These are phyloP conservation scores for Phytophthora vignae DNA, from an alignment of 352 stramenopile species.

Conservation along the genomic window DNA sequence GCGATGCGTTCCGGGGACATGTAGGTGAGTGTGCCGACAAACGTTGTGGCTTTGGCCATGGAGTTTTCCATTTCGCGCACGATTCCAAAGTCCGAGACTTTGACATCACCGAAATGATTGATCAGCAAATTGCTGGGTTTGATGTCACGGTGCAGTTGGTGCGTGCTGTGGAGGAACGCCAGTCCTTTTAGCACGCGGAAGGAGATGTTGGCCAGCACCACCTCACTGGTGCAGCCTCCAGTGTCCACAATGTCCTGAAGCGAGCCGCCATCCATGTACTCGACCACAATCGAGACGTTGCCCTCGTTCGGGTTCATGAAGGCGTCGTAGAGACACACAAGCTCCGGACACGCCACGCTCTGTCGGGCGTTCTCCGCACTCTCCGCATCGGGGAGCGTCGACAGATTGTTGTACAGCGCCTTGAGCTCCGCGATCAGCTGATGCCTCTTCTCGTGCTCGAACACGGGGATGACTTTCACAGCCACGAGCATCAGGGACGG, in stretches of 20 bases:
- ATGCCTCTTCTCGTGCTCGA: constrained; percentile 89
- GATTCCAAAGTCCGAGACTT: constrained; percentile 90
- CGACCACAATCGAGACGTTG: constrained; percentile 94
- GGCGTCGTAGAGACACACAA: constrained; percentile 94
- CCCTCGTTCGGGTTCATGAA: constrained; percentile 94
- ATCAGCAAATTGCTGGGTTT: constrained; percentile 96
- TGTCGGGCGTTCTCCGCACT: constrained; percentile 35
- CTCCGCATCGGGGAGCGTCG: constrained; percentile 69
- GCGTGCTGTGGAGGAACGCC: constrained; percentile 88
- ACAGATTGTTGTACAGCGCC: constrained; percentile 88
- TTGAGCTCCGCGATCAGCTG: constrained; percentile 90
- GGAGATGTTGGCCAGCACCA: constrained; percentile 91
- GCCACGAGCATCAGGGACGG: constrained; percentile 90
- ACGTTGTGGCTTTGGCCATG: constrained; percentile 88
- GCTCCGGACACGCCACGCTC: constrained; percentile 75
- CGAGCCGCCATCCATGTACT: constrained; percentile 96
- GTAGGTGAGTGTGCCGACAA: constrained; percentile 93
- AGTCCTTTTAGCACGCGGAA: constrained; percentile 89
- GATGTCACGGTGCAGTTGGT: constrained; percentile 95
- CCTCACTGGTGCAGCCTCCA: constrained; percentile 87
- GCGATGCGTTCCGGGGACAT: constrained; percentile 95
- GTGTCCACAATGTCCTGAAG: constrained; percentile 94
- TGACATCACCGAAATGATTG: constrained; percentile 92
- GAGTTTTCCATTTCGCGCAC: constrained; percentile 89
- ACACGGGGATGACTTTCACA: constrained; percentile 92